phyloP scores from a whole-genome alignment of 305 asterid genomes.

The Ruellia speciosa region DNA sequence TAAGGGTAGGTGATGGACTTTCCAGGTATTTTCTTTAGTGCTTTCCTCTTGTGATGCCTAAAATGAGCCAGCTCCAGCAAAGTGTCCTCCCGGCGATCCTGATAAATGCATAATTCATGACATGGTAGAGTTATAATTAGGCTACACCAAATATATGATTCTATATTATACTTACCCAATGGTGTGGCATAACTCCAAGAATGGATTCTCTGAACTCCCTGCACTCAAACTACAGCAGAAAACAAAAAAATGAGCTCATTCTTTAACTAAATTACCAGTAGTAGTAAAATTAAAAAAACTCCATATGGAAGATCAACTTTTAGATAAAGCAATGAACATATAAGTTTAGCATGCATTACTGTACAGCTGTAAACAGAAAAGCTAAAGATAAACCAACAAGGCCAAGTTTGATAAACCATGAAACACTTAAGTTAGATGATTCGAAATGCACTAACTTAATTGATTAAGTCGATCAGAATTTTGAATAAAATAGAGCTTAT shows the following conservation, averaged over 20 bases:
- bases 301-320: neutral
- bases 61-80: conserved; percentile 69
- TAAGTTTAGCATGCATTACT: too few relatives aligned
- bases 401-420: conserved; percentile 8
- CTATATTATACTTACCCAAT: conserved; percentile 52
- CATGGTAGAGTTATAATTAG: conserved; percentile 18
- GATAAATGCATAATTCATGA: conserved; percentile 26
- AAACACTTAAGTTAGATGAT: too few relatives aligned
- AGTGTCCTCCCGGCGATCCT: conserved; percentile 97
- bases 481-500: too few relatives aligned
- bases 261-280: conserved; percentile 8
- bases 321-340: neutral
- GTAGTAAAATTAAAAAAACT: conserved; percentile 1
- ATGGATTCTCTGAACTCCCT: conserved; percentile 94
- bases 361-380: neutral
- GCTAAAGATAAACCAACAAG: conserved; percentile 7
- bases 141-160: conserved; percentile 9
- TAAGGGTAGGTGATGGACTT: conserved; percentile 49
- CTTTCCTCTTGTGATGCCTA: conserved; percentile 86
- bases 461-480: too few relatives aligned
- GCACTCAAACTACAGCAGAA: conserved; percentile 74
- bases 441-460: too few relatives aligned
- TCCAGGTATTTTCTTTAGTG: conserved; percentile 68
- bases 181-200: conserved; percentile 95
- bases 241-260: conserved; percentile 26